A percentile compares a stretch with the other conserved stretches of the same genome.
phyloP scores from a whole-genome alignment of 176 grass and related monocot species.

The Zizania latifolia region DNA sequence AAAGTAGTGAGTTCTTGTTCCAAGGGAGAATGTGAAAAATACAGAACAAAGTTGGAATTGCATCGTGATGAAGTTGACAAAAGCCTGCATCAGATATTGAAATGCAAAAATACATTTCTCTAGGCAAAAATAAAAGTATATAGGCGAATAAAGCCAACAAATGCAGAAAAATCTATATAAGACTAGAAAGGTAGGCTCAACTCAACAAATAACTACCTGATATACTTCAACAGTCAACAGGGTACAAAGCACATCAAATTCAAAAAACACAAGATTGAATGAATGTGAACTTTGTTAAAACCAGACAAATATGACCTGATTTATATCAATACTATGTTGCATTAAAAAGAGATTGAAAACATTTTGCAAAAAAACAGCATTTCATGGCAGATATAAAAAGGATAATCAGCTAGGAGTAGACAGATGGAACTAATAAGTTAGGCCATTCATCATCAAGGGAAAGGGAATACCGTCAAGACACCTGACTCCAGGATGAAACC shows the following conservation, averaged over 20 bases:
- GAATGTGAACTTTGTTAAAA: neutral
- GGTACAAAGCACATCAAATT: neutral
- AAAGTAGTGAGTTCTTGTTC: constrained; percentile 93
- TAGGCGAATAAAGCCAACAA: constrained; percentile 11
- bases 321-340: neutral
- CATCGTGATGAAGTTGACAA: constrained; percentile 85
- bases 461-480: constrained; percentile 61
- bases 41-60: constrained; percentile 87
- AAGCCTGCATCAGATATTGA: constrained; percentile 53
- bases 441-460: constrained; percentile 1
- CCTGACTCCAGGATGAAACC: constrained; percentile 80
- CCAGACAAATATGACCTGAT: neutral
- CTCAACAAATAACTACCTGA: neutral
- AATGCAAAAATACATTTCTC: constrained; percentile 12
- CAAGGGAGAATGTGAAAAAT: constrained; percentile 97
- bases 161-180: constrained; percentile 12
- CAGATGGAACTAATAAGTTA: neutral
- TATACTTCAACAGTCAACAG: neutral
- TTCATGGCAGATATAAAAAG: neutral
- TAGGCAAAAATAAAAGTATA: neutral
- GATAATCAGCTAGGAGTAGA: neutral
- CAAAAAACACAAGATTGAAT: neutral
- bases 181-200: neutral
- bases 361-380: neutral
- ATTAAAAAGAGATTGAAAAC: neutral